Base-by-base conservation (phyloP, 2,329 filamentous ascomycete species). In the Davidsoniella eucalypti region DNA sequence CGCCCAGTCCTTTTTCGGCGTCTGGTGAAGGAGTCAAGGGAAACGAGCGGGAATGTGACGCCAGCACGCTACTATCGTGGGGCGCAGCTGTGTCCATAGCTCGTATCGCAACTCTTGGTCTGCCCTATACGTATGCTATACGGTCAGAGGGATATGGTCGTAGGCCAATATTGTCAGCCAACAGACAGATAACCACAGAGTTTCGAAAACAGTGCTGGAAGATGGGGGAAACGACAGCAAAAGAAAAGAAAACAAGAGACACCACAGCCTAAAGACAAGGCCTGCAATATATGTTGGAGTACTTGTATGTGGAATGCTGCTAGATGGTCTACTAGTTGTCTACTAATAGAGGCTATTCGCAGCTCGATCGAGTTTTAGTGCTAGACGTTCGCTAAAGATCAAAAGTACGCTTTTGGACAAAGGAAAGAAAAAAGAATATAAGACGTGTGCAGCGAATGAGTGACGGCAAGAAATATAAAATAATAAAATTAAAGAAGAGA, bases 21-120 rank as follows among this genome's bases (percentile, higher is more conserved):
- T 52, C 45, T 23, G 51, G 51, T 42, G 51, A 50, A 12, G 51
- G 47, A 41, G 47, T 53, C 48, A 50, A 49, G 43, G 51, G 45
- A 39, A 49, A 52, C 25, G 37, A 25, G 12, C 47, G 50, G 33
- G 38, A 51, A 51, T 36, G 26, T n/a, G 44, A 36, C 10, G 26
- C 26, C 26, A 8, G 10, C 10, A 33, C 26, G 26, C 26, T 33
- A 33, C 26, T 33, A 33, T 33, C 26, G 26, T 9, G 26, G 26
- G 26, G 26, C 26, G 26, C 26, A 33, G 26, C 26, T 3, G 26
- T 33, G 26, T 33, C 4, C 26, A 33, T 33, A 33, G 26, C 26
- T 33, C 26, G 26, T 33, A 33, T 33, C 26, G 26, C 10, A 33
- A 9, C 10, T 12, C 26, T 33, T 8, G 17, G 37, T 47, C 26